phyloP scores from a whole-genome alignment of 176 grass and related monocot genomes.

The Oryza australiensis region DNA sequence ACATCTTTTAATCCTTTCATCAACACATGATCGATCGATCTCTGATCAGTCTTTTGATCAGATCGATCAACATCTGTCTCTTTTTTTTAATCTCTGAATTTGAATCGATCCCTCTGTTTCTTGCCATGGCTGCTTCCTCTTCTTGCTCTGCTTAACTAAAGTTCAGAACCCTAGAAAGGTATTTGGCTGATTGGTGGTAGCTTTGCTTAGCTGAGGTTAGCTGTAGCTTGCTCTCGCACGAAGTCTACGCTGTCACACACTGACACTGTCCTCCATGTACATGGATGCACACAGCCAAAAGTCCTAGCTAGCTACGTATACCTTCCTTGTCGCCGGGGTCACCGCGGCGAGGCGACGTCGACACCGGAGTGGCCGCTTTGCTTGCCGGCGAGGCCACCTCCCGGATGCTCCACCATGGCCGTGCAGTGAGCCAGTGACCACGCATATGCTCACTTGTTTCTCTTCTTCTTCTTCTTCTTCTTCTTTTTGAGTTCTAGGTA shows the following conservation, averaged over 20 bases:
- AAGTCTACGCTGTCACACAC: background rate
- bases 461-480: background rate
- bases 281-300: background rate
- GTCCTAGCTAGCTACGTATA: constrained; percentile 36
- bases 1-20: constrained; percentile 37
- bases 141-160: background rate
- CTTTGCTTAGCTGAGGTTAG: too few species aligned
- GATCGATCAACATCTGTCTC: background rate
- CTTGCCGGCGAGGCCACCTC: constrained; percentile 49
- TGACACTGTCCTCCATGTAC: constrained; percentile 20
- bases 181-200: too few species aligned
- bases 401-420: background rate
- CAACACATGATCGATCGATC: constrained; percentile 24
- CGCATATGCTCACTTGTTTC: background rate
- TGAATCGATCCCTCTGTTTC: background rate
- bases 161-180: constrained; percentile 18
- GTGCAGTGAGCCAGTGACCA: background rate
- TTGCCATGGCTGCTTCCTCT: background rate
- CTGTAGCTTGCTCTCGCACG: background rate
- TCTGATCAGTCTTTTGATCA: constrained; percentile 17
- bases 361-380: constrained; percentile 44
- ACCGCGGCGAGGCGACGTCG: constrained; percentile 31
- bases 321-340: constrained; percentile 70
- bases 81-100: background rate
- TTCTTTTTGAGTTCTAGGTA: background rate